Percentiles rank a stretch among this genome's conserved stretches.
These are phyloP conservation scores for Elsinoe australis DNA, from an alignment of 2,329 filamentous ascomycete species.

Conservation along the genomic window DNA sequence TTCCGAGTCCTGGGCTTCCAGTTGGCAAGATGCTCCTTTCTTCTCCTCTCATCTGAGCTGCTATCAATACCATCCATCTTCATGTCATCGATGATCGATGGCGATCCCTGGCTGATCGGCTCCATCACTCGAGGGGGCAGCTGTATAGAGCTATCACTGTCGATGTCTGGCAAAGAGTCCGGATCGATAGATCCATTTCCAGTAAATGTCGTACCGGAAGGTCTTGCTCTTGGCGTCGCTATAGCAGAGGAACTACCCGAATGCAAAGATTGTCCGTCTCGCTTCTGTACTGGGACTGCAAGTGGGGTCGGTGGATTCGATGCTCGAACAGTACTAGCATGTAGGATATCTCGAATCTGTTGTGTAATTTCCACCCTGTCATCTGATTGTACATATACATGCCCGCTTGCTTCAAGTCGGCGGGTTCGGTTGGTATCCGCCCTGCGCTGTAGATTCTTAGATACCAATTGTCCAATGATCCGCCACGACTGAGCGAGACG, in stretches of 20 bases:
- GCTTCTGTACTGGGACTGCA: conserved; percentile 17
- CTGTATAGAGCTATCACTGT: conserved; percentile 5
- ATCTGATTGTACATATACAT: no score
- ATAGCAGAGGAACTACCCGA: conserved; percentile 45
- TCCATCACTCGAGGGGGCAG: conserved; percentile 4
- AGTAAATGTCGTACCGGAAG: conserved; percentile 21
- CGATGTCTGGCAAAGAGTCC: conserved; percentile 6
- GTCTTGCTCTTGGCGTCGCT: conserved; percentile 46
- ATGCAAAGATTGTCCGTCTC: conserved; percentile 17
- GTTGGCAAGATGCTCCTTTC: conserved; percentile 20
- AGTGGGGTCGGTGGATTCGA: conserved; percentile 21
- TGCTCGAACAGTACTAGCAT: conserved; percentile 9
- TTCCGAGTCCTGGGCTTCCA: conserved; percentile 26
- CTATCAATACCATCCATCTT: conserved; percentile 11
- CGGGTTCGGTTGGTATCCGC: conserved; percentile 3
- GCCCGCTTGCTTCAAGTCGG: background rate
- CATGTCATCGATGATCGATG: background rate
- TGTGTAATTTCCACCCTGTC: background rate
- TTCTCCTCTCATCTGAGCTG: conserved; percentile 20
- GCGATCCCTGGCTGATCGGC: background rate
- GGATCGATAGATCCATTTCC: background rate
- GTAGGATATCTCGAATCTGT: conserved; percentile 1
- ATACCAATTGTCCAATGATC: conserved; percentile 45
- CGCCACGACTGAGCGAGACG: conserved; percentile 53
- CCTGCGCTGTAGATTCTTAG: conserved; percentile 41